Evolutionary conservation across 306 rosid genomes (phyloP).

Genomic region (Vigna radiata): DNA sequence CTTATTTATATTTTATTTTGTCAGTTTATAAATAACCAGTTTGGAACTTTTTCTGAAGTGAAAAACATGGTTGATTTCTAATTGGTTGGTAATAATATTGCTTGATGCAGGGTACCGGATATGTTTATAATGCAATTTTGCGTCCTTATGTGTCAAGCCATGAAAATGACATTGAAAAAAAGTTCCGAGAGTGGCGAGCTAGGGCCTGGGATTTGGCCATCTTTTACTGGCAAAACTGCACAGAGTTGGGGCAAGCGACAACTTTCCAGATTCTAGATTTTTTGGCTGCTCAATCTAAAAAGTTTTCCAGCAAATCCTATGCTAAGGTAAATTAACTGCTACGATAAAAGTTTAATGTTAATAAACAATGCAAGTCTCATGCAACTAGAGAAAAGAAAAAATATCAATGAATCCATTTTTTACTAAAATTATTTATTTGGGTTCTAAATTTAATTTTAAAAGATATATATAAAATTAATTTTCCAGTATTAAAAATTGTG

Average conservation of each 20-base stretch:
- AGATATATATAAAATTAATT: too few species aligned
- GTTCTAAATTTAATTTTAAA: too few species aligned
- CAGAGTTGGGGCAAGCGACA: slow-evolving; percentile 70
- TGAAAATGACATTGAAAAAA: slow-evolving; percentile 73
- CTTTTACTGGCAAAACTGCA: slow-evolving; percentile 73
- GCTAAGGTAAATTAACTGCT: slow-evolving; percentile 49
- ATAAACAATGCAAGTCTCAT: slow-evolving; percentile 8
- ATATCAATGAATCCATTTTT: too few species aligned
- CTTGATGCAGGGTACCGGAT: slow-evolving; percentile 67
- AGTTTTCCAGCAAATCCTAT: slow-evolving; percentile 35
- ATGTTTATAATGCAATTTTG: slow-evolving; percentile 67
- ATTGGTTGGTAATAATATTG: slow-evolving; percentile 3
- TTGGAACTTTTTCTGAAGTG: neutral
- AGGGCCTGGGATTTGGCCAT: slow-evolving; percentile 81
- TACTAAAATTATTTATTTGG: too few species aligned
- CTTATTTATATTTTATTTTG: neutral
- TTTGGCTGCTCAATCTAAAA: slow-evolving; percentile 65
- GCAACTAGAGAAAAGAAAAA: too few species aligned
- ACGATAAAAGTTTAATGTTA: neutral
- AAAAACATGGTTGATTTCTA: slow-evolving; percentile 4
- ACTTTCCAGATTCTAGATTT: slow-evolving; percentile 62
- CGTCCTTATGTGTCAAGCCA: slow-evolving; percentile 71
- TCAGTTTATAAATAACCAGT: neutral
- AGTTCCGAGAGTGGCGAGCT: slow-evolving; percentile 66
- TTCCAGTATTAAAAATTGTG: neutral